Base-by-base conservation (phyloP, 1,139 yeast genomes). In the Yamadazyma epiphylla region DNA sequence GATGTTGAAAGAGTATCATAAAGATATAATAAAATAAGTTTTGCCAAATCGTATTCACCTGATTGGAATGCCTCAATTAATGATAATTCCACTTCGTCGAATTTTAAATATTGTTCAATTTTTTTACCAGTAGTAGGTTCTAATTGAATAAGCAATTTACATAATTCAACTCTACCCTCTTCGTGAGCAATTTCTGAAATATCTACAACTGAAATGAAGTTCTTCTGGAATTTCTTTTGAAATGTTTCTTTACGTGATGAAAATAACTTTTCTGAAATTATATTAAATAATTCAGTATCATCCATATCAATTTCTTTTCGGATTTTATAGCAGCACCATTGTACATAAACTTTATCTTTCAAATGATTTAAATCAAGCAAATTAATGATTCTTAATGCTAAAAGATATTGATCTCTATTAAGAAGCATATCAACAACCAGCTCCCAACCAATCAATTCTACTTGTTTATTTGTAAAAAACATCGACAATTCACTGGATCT, bases 311-410 rank as follows among this genome's bases (percentile, higher is more conserved):
- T 46, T 12, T 80, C 77, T 25, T 64, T 57, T 33, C 71, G 73
- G 15, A 87, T 77, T 46, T 86, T 84, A 23, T 72, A 63, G 37
- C 83, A 76, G 12, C 96, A 91, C 97, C 97, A 91, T 42, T 82
- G 74, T 2, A 78, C 68, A 45, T 80, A 84, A 0, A 89, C 72
- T 15, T 60, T 49, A 36, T 77, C 80, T 24, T 64, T 61, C 5
- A 84, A 77, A 19, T 58, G 48, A 5, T 49, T 45, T 11, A 78
- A 48, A 7, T 64, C 55, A 31, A 83, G 55, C 25, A 73, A 60
- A 10, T 71, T 70, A 6, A 82, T 70, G 2, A 88, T 62, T 38
- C 78, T 74, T 26, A 86, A 56, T 0, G 91, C 78, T 24, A 85
- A 63, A 7, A 72, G 68, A 53, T 83, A 86, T 41, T 73, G 64